These are phyloP conservation scores for Paramecium octaurelia DNA, from an alignment of 73 alveolate species.

Conservation along the genomic window DNA sequence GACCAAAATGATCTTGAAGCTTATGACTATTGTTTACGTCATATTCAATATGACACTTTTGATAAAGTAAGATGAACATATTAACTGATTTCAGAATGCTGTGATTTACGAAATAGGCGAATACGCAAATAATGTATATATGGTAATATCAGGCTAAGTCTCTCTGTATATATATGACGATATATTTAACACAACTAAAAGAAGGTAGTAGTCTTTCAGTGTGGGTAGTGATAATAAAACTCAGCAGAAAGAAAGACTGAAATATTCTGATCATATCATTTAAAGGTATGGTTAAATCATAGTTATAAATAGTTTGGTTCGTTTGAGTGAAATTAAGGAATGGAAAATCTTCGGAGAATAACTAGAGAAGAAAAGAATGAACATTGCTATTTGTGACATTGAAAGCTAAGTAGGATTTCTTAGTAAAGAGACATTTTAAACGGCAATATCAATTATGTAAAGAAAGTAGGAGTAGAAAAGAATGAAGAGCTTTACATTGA, in stretches of 20 bases:
- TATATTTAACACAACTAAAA: background rate
- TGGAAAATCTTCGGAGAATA: slow-evolving; percentile 30
- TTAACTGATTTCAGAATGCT: background rate
- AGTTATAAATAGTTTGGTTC: background rate
- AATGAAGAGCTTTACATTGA: background rate
- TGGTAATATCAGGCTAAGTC: slow-evolving; percentile 12
- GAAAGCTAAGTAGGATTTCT: background rate
- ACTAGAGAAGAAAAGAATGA: background rate
- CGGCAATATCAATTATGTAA: background rate
- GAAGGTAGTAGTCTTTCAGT: background rate
- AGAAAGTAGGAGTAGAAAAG: background rate
- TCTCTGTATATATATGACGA: background rate
- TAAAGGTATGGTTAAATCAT: background rate
- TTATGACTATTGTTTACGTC: background rate
- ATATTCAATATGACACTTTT: background rate
- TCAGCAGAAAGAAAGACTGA: background rate
- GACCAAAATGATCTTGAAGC: background rate
- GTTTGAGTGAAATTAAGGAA: background rate
- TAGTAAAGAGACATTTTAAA: background rate
- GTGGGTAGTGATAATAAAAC: background rate
- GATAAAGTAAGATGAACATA: background rate
- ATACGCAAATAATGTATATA: background rate
- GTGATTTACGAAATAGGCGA: background rate
- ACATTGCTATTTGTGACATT: background rate
- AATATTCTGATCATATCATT: background rate